Evolutionary conservation across 306 rosid species (phyloP).

Genomic region (Trifolium subterraneum): DNA sequence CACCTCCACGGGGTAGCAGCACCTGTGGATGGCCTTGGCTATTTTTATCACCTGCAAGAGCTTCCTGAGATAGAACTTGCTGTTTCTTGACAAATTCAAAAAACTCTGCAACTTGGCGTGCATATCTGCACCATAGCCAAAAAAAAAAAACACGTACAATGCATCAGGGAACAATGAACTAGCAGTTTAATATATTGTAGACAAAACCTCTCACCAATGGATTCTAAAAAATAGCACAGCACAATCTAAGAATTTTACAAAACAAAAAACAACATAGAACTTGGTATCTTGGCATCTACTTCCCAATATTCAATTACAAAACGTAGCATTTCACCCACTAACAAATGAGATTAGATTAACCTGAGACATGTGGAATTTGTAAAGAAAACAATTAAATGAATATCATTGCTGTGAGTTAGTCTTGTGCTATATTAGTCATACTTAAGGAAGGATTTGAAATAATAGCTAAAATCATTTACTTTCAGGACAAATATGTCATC

Average conservation of each 20-base stretch:
- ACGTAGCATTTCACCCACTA: not conserved
- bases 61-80: constrained; percentile 56
- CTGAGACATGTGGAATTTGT: not conserved
- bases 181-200: not conserved
- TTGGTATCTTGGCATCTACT: constrained; percentile 3
- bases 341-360: not conserved
- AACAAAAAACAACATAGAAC: not conserved
- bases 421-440: not conserved
- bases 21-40: constrained; percentile 62
- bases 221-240: constrained; percentile 10
- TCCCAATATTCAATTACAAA: not conserved
- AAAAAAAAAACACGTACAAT: constrained; percentile 9
- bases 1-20: constrained; percentile 63
- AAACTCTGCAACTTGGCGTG: constrained; percentile 92
- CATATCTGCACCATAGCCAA: constrained; percentile 70
- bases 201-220: constrained; percentile 2
- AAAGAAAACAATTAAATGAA: constrained; percentile 2
- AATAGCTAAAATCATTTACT: not conserved
- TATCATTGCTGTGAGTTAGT: not conserved
- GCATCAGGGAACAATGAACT: constrained; percentile 5
- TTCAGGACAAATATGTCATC: not conserved
- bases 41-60: constrained; percentile 47
- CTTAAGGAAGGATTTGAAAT: not conserved
- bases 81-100: constrained; percentile 91
- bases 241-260: not conserved